phyloP scores from a whole-genome alignment of 2,329 filamentous ascomycete species.

The Aspergillus quadrilineatus region DNA sequence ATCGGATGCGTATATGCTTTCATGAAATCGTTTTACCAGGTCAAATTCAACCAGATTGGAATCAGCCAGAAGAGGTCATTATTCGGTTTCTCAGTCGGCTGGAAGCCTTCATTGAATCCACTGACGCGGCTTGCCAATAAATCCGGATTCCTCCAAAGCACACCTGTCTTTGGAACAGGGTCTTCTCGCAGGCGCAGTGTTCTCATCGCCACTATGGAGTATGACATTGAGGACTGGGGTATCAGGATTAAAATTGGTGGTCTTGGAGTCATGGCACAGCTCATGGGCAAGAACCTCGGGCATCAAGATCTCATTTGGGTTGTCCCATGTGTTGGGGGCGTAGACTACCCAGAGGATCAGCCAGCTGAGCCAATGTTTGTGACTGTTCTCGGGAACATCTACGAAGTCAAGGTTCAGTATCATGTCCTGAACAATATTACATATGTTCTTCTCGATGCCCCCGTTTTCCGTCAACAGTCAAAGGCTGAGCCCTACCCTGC shows the following conservation, averaged over 20 bases:
- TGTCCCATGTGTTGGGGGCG: conserved; percentile 61
- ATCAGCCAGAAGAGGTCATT: conserved; percentile 51
- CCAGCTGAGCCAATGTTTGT: conserved; percentile 62
- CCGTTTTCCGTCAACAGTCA: conserved; percentile 64
- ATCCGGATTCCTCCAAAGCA: conserved; percentile 40
- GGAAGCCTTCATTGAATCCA: conserved; percentile 35
- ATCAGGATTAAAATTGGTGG: conserved; percentile 73
- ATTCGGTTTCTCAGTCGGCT: conserved; percentile 37
- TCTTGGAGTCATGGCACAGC: conserved; percentile 67
- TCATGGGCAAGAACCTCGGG: conserved; percentile 65
- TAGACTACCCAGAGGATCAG: conserved; percentile 63
- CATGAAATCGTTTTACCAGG: conserved; percentile 61
- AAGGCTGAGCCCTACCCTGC: conserved; percentile 64
- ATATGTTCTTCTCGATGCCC: conserved; percentile 66
- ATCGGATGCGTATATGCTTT: conserved; percentile 55
- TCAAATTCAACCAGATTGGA: conserved; percentile 62
- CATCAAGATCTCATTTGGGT: conserved; percentile 67
- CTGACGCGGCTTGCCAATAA: conserved; percentile 37
- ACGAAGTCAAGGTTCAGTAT: conserved; percentile 64
- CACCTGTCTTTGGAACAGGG: conserved; percentile 32
- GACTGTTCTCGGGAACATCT: conserved; percentile 59
- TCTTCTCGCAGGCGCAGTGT: conserved; percentile 53
- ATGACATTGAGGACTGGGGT: conserved; percentile 68
- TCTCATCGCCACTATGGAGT: conserved; percentile 69
- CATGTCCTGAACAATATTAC: conserved; percentile 65